Evolutionary conservation across 352 stramenopile genomes (phyloP).

Genomic region (Pythium phragmitis): DNA sequence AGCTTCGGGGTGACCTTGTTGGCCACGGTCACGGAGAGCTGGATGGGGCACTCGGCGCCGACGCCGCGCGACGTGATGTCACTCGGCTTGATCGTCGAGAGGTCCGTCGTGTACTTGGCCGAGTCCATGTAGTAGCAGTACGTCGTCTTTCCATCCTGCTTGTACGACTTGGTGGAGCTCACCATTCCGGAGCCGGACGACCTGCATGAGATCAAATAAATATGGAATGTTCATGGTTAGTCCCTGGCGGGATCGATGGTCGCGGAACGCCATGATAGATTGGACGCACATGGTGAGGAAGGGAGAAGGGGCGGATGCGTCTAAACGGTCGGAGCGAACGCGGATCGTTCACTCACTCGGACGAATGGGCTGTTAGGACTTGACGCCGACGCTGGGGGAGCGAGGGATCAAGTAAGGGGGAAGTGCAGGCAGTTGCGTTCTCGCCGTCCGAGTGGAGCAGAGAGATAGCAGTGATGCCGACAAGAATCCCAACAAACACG

Average conservation of each 20-base stretch:
- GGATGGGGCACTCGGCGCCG: conserved; percentile 55
- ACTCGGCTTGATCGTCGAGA: conserved; percentile 34
- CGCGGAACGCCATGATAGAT: not conserved
- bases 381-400: not conserved
- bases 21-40: conserved; percentile 62
- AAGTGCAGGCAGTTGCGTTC: not conserved
- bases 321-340: conserved; percentile 1
- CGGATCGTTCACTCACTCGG: not conserved
- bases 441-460: not conserved
- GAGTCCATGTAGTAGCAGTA: conserved; percentile 76
- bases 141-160: conserved; percentile 75
- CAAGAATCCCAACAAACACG: not conserved
- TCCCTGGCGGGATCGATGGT: not conserved
- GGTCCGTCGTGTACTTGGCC: conserved; percentile 54
- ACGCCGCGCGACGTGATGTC: conserved; percentile 42
- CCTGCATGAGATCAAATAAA: not conserved
- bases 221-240: conserved; percentile 2
- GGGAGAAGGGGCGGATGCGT: not conserved
- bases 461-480: not conserved
- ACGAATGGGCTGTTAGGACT: not conserved
- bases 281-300: conserved; percentile 5
- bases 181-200: not conserved
- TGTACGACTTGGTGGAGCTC: conserved; percentile 33
- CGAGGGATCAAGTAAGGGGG: not conserved
- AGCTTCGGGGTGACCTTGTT: conserved; percentile 45